A percentile compares a stretch with the other conserved stretches of the same genome.
These are phyloP conservation scores for Umbelopsis vinacea DNA, from an alignment of 192 early-diverging fungal genomes.

Conservation along the genomic window DNA sequence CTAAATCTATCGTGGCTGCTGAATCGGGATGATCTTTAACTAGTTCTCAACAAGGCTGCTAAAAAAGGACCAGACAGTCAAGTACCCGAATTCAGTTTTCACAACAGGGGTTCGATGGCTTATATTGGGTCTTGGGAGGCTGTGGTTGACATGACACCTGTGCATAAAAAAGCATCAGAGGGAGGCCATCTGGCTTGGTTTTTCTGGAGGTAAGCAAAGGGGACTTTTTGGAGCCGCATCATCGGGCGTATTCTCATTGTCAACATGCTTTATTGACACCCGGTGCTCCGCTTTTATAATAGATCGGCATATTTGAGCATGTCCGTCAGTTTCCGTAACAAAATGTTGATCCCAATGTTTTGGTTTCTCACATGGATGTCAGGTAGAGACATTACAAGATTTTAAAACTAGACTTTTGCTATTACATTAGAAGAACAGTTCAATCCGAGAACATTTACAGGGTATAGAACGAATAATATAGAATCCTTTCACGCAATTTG, in stretches of 20 bases:
- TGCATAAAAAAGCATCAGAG: constrained; percentile 52
- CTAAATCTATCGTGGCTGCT: not conserved
- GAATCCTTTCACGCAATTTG: no score
- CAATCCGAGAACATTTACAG: no score
- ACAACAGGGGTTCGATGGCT: constrained; percentile 70
- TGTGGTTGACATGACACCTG: constrained; percentile 59
- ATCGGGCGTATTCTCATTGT: not conserved
- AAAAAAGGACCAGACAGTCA: not conserved
- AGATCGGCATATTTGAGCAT: constrained; percentile 73
- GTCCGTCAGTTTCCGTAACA: constrained; percentile 70
- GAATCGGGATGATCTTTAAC: not conserved
- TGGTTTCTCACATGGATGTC: constrained; percentile 53
- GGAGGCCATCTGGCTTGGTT: constrained; percentile 59
- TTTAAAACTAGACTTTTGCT: not conserved
- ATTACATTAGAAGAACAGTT: not conserved
- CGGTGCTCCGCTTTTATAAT: not conserved
- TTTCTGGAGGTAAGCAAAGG: constrained; percentile 55
- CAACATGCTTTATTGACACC: no score
- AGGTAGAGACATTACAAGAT: constrained; percentile 8
- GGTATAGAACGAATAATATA: no score
- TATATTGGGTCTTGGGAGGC: constrained; percentile 69
- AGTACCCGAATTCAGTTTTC: constrained; percentile 37
- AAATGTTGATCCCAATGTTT: constrained; percentile 74
- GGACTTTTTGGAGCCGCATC: no score
- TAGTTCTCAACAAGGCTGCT: not conserved